phyloP scores from a whole-genome alignment of 2,329 filamentous ascomycete species.

The Penicillium concentricum region DNA sequence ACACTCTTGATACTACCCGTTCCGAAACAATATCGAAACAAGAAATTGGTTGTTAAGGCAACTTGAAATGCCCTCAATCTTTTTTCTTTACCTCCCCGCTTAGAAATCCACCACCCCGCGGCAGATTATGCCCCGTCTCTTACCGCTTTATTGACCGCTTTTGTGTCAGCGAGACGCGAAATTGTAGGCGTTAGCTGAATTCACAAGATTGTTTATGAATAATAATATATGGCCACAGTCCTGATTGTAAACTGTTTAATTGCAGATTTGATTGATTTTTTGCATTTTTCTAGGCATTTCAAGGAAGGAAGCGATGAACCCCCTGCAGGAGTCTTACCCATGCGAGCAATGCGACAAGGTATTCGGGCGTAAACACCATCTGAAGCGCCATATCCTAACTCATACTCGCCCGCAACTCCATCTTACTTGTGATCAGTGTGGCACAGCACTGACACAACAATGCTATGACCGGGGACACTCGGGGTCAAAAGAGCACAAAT shows the following conservation, averaged over 20 bases:
- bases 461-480: conserved; percentile 3
- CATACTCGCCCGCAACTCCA: not conserved
- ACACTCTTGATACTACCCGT: not conserved
- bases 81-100: conserved; percentile 23
- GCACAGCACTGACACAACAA: not conserved
- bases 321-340: not conserved
- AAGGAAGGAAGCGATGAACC: not conserved
- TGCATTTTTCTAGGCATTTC: not conserved
- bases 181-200: not conserved
- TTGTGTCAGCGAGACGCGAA: not conserved
- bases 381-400: conserved; percentile 4
- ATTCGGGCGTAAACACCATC: conserved; percentile 4
- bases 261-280: not conserved
- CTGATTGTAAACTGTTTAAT: not conserved
- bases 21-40: not conserved
- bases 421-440: conserved; percentile 1
- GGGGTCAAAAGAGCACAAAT: not conserved
- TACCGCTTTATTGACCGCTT: conserved; percentile 6
- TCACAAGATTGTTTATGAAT: not conserved
- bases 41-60: not conserved
- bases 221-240: not conserved
- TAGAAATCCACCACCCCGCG: conserved; percentile 28
- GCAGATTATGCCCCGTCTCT: not conserved
- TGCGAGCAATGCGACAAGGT: conserved; percentile 5
- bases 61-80: conserved; percentile 12